Evolutionary conservation across 768 basidiomycete genomes (phyloP).

Genomic region (Suillus clintonianus): DNA sequence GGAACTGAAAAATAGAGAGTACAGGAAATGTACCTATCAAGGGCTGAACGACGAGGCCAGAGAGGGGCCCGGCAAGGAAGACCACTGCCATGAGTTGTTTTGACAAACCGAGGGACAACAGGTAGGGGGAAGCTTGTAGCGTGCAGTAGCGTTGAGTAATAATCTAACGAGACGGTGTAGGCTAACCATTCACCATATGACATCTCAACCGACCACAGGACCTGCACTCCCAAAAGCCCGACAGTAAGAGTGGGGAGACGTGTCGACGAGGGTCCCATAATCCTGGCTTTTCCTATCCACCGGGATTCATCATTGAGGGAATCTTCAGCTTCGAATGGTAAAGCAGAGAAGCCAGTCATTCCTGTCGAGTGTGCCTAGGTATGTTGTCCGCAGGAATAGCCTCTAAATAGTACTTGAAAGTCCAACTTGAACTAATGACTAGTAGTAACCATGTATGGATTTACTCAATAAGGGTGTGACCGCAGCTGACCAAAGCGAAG

Average conservation of each 20-base stretch:
- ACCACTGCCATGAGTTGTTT: constrained; percentile 89
- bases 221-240: constrained; percentile 81
- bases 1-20: not conserved
- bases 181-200: constrained; percentile 74
- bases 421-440: too few species aligned
- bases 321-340: constrained; percentile 48
- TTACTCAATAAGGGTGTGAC: too few species aligned
- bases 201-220: constrained; percentile 96
- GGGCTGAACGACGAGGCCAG: constrained; percentile 90
- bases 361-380: not conserved
- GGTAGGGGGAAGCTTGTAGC: constrained; percentile 74
- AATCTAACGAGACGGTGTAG: not conserved
- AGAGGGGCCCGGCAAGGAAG: constrained; percentile 89
- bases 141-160: not conserved
- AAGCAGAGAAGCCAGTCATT: constrained; percentile 52
- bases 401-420: not conserved
- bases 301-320: constrained; percentile 36
- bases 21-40: constrained; percentile 59
- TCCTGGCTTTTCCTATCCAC: constrained; percentile 56
- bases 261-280: constrained; percentile 68
- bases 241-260: constrained; percentile 73
- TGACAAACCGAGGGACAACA: constrained; percentile 83
- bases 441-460: too few species aligned
- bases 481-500: not conserved
- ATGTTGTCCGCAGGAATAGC: not conserved